These are phyloP conservation scores for Ustilaginoidea virens DNA, from an alignment of 2,329 filamentous ascomycete species.

Conservation along the genomic window DNA sequence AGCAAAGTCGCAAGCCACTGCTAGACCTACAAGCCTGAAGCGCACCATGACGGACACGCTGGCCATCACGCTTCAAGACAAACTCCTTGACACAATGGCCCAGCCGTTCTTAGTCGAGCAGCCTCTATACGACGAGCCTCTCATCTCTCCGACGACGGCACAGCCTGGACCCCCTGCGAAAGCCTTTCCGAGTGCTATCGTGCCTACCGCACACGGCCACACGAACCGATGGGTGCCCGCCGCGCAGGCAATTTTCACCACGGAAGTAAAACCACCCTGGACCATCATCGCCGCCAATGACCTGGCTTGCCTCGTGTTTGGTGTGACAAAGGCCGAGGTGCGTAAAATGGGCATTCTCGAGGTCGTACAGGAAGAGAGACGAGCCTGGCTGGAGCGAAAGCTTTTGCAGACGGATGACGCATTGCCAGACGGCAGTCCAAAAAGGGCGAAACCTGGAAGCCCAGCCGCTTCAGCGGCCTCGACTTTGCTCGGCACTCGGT, in stretches of 20 bases:
- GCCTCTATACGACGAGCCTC: constrained; percentile 19
- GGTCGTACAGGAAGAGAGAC: constrained; percentile 78
- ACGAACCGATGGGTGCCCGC: constrained; percentile 81
- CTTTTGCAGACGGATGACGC: constrained; percentile 39
- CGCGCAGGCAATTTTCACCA: constrained; percentile 94
- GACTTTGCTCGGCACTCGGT: constrained; percentile 49
- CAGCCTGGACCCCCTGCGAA: constrained; percentile 24
- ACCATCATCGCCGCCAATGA: constrained; percentile 95
- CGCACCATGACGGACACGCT: constrained; percentile 78
- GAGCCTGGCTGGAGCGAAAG: constrained; percentile 81
- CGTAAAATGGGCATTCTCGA: constrained; percentile 90
- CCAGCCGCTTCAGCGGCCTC: constrained; percentile 27
- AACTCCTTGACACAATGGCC: constrained; percentile 70
- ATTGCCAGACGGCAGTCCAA: constrained; percentile 14
- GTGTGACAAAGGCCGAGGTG: constrained; percentile 93
- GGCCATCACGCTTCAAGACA: constrained; percentile 61
- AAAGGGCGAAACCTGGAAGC: constrained; percentile 19
- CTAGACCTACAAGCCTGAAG: constrained; percentile 55
- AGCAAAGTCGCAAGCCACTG: constrained; percentile 34
- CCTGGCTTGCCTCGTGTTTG: constrained; percentile 91
- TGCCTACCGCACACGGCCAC: constrained; percentile 63
- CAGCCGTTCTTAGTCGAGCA: constrained; percentile 54
- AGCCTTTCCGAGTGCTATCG: constrained; percentile 30
- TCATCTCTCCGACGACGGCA: constrained; percentile 26
- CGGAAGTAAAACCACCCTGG: constrained; percentile 80